Percentiles rank a stretch among this genome's conserved stretches.
phyloP scores from a whole-genome alignment of 2,329 filamentous ascomycete genomes.

The Acrocalymma vagum region DNA sequence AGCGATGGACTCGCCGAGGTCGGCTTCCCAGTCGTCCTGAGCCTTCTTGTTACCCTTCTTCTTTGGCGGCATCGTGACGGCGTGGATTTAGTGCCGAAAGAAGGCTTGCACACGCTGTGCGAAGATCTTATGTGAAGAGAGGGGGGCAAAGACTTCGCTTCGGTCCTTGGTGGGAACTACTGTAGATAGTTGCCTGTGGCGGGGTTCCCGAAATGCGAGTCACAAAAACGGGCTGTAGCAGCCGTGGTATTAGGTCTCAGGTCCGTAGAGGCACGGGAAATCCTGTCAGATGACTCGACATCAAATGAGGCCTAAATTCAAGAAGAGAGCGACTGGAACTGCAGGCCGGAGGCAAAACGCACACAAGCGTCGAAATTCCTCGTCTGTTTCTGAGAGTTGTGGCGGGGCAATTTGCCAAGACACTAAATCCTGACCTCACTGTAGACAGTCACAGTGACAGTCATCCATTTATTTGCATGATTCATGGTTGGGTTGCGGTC shows the following conservation, averaged over 20 bases:
- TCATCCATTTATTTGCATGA: no score
- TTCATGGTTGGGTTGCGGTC: no score
- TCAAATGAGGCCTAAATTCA: constrained; percentile 35
- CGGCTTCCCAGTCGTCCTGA: constrained; percentile 93
- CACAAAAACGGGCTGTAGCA: constrained; percentile 4
- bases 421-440: no score
- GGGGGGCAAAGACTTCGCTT: no score
- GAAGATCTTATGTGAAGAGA: constrained; percentile 1
- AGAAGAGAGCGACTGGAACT: constrained; percentile 22
- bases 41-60: constrained; percentile 92
- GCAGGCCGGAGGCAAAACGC: constrained; percentile 32
- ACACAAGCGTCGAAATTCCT: constrained; percentile 38
- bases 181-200: constrained; percentile 16
- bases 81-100: no score
- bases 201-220: constrained; percentile 14
- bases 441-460: no score
- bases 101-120: no score
- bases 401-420: no score
- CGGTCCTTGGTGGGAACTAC: not conserved
- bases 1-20: constrained; percentile 80
- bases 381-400: constrained; percentile 14
- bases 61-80: constrained; percentile 82
- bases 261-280: constrained; percentile 15
- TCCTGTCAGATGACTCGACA: constrained; percentile 32
- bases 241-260: constrained; percentile 14